Percentiles rank a stretch among this genome's conserved stretches.
These are phyloP conservation scores for Brassica cretica DNA, from an alignment of 345 rosid genomes.

Conservation along the genomic window DNA sequence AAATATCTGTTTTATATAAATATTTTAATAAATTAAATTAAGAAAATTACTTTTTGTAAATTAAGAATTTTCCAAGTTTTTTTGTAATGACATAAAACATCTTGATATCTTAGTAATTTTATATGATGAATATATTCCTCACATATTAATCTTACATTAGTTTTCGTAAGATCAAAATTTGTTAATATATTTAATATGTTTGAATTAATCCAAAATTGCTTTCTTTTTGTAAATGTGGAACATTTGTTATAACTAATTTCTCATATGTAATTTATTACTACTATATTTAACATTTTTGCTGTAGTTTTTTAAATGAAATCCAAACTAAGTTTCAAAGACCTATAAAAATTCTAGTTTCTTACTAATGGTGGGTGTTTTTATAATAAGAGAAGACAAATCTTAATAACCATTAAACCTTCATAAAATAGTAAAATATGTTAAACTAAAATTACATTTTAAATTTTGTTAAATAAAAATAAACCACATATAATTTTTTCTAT, in stretches of 20 bases:
- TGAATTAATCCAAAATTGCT: background rate
- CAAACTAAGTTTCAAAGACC: too few species aligned
- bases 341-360: too few species aligned
- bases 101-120: background rate
- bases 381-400: background rate
- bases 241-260: background rate
- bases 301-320: background rate
- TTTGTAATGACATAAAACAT: too few species aligned
- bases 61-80: background rate
- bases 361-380: background rate
- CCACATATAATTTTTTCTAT: too few species aligned
- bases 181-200: background rate
- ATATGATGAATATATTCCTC: background rate
- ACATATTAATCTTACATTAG: background rate
- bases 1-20: background rate
- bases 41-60: background rate
- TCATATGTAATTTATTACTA: too few species aligned
- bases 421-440: background rate
- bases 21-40: background rate
- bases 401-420: background rate
- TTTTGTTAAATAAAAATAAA: too few species aligned
- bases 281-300: background rate
- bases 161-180: background rate
- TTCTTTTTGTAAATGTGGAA: background rate
- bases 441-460: too few species aligned